Conservation (phyloP, 2,329 filamentous ascomycete species). For the Aspergillus quadricinctus region DNA sequence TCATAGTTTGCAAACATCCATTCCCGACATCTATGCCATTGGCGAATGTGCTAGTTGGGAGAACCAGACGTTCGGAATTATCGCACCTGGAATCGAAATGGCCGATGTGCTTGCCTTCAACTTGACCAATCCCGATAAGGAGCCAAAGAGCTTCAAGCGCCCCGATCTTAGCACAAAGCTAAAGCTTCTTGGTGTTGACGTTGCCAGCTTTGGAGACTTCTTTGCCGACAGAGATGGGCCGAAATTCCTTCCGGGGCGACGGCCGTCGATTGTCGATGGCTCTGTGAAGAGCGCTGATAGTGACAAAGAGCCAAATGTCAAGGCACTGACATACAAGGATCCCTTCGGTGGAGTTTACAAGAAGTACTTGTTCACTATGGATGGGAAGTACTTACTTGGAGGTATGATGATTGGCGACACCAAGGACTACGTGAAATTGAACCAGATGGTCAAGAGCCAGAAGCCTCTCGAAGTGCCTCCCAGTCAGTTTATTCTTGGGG, state of each 20-base stretch:
- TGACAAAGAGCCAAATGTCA: conserved; percentile 57
- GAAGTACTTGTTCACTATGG: conserved; percentile 85
- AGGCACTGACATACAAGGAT: conserved; percentile 82
- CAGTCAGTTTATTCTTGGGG: conserved; percentile 76
- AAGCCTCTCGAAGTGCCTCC: conserved; percentile 75
- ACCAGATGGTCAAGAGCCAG: conserved; percentile 80
- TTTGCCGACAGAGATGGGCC: conserved; percentile 85
- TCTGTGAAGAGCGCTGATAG: conserved; percentile 38
- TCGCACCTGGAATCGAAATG: conserved; percentile 88
- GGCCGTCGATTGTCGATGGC: conserved; percentile 33
- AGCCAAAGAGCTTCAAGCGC: conserved; percentile 66
- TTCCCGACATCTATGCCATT: conserved; percentile 73
- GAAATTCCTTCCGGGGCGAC: conserved; percentile 63
- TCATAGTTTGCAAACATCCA: conserved; percentile 60
- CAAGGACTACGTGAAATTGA: conserved; percentile 82
- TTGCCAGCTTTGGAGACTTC: conserved; percentile 90
- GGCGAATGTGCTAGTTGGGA: conserved; percentile 91
- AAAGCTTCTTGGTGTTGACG: conserved; percentile 83
- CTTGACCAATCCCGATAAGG: conserved; percentile 72
- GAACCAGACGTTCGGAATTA: conserved; percentile 80
- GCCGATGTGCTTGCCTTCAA: conserved; percentile 89
- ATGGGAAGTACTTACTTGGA: conserved; percentile 86
- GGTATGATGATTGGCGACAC: conserved; percentile 98
- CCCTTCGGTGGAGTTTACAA: conserved; percentile 88
- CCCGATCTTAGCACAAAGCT: conserved; percentile 89